Evolutionary conservation across 2,329 filamentous ascomycete species (phyloP), one percentile per base, ranked within the genome.

Genomic region (Neurospora sp.): DNA sequence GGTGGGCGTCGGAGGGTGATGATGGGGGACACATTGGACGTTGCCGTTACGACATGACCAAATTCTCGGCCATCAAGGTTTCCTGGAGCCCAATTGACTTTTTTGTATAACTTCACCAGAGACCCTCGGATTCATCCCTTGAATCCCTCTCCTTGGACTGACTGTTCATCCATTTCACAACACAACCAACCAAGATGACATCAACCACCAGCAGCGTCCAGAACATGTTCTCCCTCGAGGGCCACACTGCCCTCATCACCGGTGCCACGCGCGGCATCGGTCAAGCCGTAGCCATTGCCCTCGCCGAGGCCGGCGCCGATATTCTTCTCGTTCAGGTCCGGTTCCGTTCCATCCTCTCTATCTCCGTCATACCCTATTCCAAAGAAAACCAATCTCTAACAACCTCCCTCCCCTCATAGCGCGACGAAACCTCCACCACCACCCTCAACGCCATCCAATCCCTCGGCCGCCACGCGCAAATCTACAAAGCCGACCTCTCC

Each of bases 401-500:
- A 58, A 0, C 42, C 36, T 13, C 9, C 42, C 36, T 13, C 10
- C 15, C 9, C 28, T 17, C 10, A 75, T 72, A 81, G 79, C 74
- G 80, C 70, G 77, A 81, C 73, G 73, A 74, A n/a, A 72, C 74
- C 17, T 78, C 78, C 39, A 78, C 76, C n/a, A 71, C 79, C 43
- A 94, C 91, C 9, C 87, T 88, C 75, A 78, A 86, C 52, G 83
- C 84, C 13, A 85, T 94, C 76, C 85, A 88, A 77, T 82, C 84
- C 46, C 85, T 93, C 7, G 90, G 89, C 71, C 89, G 91, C 73
- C 89, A 87, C 77, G 88, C 85, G 66, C 82, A 80, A 70, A 88
- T 93, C 77, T 91, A 92, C 82, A 87, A 84, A 1, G 89, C 88
- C 19, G 91, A 95, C 80, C 87, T 94, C 36, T 83, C 88, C 46